Evolutionary conservation across 83 land plant species (phyloP).

Genomic region (Picea mariana): DNA sequence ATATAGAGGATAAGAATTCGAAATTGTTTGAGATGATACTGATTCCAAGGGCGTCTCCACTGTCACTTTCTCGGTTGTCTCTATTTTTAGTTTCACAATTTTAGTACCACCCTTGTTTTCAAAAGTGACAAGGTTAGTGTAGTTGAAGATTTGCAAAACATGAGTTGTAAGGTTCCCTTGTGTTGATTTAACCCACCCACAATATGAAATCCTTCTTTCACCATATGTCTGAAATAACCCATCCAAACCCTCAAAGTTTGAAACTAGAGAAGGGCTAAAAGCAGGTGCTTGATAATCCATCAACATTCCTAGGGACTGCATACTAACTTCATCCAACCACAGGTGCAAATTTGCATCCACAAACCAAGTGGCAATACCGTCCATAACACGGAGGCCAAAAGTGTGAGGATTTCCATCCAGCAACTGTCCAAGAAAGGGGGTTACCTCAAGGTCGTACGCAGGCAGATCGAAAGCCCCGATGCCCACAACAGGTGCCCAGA

Average conservation of each 20-base stretch:
- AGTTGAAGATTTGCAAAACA: conserved; percentile 31
- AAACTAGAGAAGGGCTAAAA: conserved; percentile 10
- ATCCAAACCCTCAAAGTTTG: conserved; percentile 47
- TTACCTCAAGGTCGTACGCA: conserved; percentile 81
- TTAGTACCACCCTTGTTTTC: conserved; percentile 34
- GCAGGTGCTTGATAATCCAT: conserved; percentile 23
- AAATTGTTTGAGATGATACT: conserved; percentile 13
- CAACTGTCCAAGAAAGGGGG: conserved; percentile 74
- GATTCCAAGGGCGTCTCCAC: conserved; percentile 24
- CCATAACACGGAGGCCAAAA: conserved; percentile 64
- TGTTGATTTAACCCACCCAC: conserved; percentile 76
- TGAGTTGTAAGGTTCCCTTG: conserved; percentile 51
- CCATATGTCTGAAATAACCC: conserved; percentile 43
- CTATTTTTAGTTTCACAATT: conserved; percentile 34
- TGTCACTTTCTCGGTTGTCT: conserved; percentile 22
- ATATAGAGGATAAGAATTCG: conserved; percentile 33
- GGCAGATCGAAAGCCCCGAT: conserved; percentile 94
- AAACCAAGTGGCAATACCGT: conserved; percentile 80
- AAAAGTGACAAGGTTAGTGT: conserved; percentile 38
- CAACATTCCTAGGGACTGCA: conserved; percentile 36
- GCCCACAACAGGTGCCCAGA: conserved; percentile 89
- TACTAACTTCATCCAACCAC: conserved; percentile 65
- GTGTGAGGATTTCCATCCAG: conserved; percentile 66
- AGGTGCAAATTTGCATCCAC: conserved; percentile 92
- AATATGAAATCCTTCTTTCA: conserved; percentile 33